phyloP scores from a whole-genome alignment of 352 stramenopile genomes.

The Thraustotheca clavata region DNA sequence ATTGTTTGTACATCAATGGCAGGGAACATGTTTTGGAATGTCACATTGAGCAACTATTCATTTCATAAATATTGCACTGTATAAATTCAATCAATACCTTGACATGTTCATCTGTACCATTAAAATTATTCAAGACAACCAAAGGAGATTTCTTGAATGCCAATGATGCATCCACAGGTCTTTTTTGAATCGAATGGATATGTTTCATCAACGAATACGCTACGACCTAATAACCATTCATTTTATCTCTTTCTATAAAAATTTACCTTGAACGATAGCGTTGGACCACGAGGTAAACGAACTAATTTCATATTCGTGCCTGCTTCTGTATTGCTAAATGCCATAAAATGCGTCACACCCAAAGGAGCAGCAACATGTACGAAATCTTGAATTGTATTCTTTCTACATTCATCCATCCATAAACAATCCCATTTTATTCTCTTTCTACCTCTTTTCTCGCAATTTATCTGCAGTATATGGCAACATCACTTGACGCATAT shows the following conservation, averaged over 20 bases:
- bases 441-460: conserved; percentile 63
- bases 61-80: conserved; percentile 29
- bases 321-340: conserved; percentile 92
- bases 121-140: conserved; percentile 99
- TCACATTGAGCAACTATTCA: conserved; percentile 95
- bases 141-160: conserved; percentile 89
- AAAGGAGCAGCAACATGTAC: conserved; percentile 83
- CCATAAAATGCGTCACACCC: conserved; percentile 95
- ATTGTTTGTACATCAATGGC: conserved; percentile 97
- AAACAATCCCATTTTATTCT: not conserved
- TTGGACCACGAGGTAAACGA: conserved; percentile 90
- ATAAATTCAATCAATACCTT: conserved; percentile 25
- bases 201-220: conserved; percentile 90
- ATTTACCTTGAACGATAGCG: conserved; percentile 85
- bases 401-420: conserved; percentile 27
- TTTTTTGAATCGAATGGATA: conserved; percentile 86
- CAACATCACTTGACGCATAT: conserved; percentile 92
- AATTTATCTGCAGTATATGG: conserved; percentile 92
- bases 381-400: conserved; percentile 91
- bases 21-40: conserved; percentile 99
- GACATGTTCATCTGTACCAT: conserved; percentile 74
- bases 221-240: conserved; percentile 28
- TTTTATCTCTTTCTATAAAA: not conserved
- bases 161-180: conserved; percentile 82
- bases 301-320: conserved; percentile 93